Evolutionary conservation across 306 rosid species (phyloP).

Genomic region (Prunus mira): DNA sequence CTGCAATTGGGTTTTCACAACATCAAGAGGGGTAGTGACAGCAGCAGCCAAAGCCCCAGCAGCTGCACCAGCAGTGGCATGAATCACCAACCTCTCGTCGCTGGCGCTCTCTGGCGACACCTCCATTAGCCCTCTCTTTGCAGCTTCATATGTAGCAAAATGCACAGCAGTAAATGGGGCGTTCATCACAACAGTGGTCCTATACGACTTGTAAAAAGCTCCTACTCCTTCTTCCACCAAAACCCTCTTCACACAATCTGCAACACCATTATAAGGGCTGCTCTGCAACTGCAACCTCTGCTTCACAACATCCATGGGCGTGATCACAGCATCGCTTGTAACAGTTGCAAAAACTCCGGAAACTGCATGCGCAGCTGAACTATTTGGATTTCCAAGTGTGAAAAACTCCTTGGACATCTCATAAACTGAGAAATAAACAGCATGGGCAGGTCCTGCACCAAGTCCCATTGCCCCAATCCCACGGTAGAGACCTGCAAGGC

Average conservation of each 20-base stretch:
- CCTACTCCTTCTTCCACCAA: slow-evolving; percentile 70
- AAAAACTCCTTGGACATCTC: slow-evolving; percentile 59
- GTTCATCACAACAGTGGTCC: slow-evolving; percentile 83
- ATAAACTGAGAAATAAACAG: slow-evolving; percentile 75
- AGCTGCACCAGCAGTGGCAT: slow-evolving; percentile 77
- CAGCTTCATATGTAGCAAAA: slow-evolving; percentile 67
- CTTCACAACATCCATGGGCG: slow-evolving; percentile 95
- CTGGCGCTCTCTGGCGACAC: slow-evolving; percentile 43
- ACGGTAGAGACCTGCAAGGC: slow-evolving; percentile 65
- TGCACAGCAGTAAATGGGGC: slow-evolving; percentile 83
- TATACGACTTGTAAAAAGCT: slow-evolving; percentile 72
- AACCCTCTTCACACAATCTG: slow-evolving; percentile 69
- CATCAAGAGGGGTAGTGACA: slow-evolving; percentile 75
- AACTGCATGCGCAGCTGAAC: slow-evolving; percentile 47
- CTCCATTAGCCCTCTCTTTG: slow-evolving; percentile 51
- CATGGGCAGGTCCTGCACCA: slow-evolving; percentile 95
- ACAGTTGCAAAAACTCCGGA: slow-evolving; percentile 82
- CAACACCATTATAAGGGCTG: slow-evolving; percentile 70
- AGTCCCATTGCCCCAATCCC: slow-evolving; percentile 89
- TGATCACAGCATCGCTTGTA: slow-evolving; percentile 75
- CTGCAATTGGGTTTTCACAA: slow-evolving; percentile 77
- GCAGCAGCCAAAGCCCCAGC: slow-evolving; percentile 76
- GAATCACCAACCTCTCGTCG: slow-evolving; percentile 57
- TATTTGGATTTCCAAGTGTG: slow-evolving; percentile 44
- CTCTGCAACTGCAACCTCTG: slow-evolving; percentile 79